Base-by-base conservation (phyloP, 1,139 yeast species). In the Candida anutae region DNA sequence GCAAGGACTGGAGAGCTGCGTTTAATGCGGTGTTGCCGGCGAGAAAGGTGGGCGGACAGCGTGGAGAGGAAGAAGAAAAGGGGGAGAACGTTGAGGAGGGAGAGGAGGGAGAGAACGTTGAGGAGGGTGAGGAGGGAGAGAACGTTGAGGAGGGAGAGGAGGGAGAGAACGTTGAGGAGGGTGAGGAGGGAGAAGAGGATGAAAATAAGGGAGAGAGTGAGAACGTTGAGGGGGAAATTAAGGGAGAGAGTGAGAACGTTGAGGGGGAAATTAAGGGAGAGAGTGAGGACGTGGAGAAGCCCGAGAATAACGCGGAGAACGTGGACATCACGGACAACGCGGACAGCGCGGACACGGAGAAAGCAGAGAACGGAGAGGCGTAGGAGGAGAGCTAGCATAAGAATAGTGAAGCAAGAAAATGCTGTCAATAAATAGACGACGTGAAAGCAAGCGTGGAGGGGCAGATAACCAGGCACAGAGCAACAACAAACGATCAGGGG, bases 21-120 rank as follows among this genome's bases (percentile, higher is more conserved):
- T 88, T 90, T 49, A 88, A 85, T 48, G 65, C 69, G 17, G 90
- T 84, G 1, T 64, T 90, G 28, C 98, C 98, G 3, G 74, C 74
- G 22, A 66, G 98, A 40, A 90, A 88, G 55, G 50, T 79, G 24
- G 46, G 48, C 35, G 38, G 36, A 10, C 37, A 30, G 13, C 36
- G 25, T 11, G 27, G 29, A 6, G 38, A 37, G 10, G 40, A 30
- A 11, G 40, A 20, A 4, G 32, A 25, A 9, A 33, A 34, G 20
- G 25, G 28, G 6, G 37, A 27, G 13, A 32, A 28, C 6, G 28
- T 27, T 5, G 34, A 31, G 23, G 30, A 20, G 10, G 33, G 16
- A 6, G 26, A 26, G 12, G 34, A 25, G 9, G 35, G 21, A 26
- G 29, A 26, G 13, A 29, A 30, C 20, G 32, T 24, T 9, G 28